Conservation (phyloP, 768 basidiomycete species). For the Mycena indigotica region DNA sequence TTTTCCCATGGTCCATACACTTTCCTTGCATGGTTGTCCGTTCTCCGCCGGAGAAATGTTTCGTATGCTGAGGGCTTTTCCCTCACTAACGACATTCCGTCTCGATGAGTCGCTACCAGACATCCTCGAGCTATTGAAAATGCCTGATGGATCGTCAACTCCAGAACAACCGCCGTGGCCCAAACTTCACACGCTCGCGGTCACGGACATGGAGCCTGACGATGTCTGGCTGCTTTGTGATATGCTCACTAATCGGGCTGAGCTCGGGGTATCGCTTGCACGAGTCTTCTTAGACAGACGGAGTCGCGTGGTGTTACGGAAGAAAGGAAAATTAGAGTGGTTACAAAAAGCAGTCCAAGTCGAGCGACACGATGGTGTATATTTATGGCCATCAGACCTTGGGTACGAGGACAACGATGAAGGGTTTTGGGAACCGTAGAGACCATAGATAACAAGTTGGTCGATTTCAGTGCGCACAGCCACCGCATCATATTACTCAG, state of each 20-base stretch:
- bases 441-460: background rate
- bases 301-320: constrained; percentile 36
- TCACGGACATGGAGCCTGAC: constrained; percentile 34
- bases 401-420: constrained; percentile 39
- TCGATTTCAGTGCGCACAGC: constrained; percentile 4
- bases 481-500: constrained; percentile 3
- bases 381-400: constrained; percentile 43
- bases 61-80: constrained; percentile 39
- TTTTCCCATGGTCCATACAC: constrained; percentile 36
- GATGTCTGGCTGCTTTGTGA: constrained; percentile 36
- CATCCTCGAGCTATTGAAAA: constrained; percentile 33
- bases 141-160: constrained; percentile 14
- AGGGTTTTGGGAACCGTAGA: constrained; percentile 25
- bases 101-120: constrained; percentile 37
- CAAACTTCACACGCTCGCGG: constrained; percentile 33
- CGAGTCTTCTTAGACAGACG: constrained; percentile 39
- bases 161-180: constrained; percentile 35
- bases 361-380: constrained; percentile 30
- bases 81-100: constrained; percentile 34
- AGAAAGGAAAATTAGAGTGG: constrained; percentile 24
- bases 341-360: constrained; percentile 31
- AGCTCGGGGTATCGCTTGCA: constrained; percentile 22
- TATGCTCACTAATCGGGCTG: constrained; percentile 31
- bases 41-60: constrained; percentile 35
- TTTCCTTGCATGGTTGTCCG: constrained; percentile 37